Base-by-base conservation (phyloP, 2,329 filamentous ascomycete species). In the Claviceps citrina region DNA sequence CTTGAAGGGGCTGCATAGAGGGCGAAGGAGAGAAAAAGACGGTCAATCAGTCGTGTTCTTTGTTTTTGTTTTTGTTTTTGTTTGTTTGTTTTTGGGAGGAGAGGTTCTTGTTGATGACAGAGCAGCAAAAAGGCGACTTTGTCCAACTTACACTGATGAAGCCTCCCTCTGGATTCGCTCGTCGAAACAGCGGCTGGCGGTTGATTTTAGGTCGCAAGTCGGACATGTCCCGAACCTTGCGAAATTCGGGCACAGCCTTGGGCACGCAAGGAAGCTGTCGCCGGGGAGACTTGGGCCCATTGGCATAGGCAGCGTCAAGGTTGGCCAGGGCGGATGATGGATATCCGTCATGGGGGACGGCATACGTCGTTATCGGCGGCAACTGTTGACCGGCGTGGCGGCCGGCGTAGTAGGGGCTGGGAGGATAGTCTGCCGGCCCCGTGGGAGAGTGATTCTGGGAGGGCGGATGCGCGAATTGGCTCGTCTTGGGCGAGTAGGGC, bases 151-250 rank as follows among this genome's bases (percentile, higher is more conserved):
- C 85, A 60, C 91, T 96, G 58, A 98, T 94, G 57, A 98, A 98
- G 36, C 91, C 91, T 39, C 91, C 91, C 57, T 98, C 91, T 2
- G 91, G 91, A 52, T 94, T 93, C 41, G 91, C 91, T 62, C 91
- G 78, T 51, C 91, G 76, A 57, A 93, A 96, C 1, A 85, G 75
- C 40, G 91, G 91, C 57, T 98, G 91, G 16, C 75, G 56, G 59
- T 89, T 94, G 57, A 91, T 77, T 56, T 81, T 83, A 32, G 87
- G 84, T 45, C 80, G 75, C 51, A 98, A 63, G 44, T 96, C 86
- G 40, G 74, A 67, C 20, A 78, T 64, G 20, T 75, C 76, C 45
- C 79, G 71, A 51, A 93, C 70, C 58, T 84, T 87, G 54, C 76
- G 78, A 57, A 96, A 94, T 57, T 91, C 84, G 33, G 89, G 91